Conservation (phyloP, 768 basidiomycete species). For the Baorangia bicolor region DNA sequence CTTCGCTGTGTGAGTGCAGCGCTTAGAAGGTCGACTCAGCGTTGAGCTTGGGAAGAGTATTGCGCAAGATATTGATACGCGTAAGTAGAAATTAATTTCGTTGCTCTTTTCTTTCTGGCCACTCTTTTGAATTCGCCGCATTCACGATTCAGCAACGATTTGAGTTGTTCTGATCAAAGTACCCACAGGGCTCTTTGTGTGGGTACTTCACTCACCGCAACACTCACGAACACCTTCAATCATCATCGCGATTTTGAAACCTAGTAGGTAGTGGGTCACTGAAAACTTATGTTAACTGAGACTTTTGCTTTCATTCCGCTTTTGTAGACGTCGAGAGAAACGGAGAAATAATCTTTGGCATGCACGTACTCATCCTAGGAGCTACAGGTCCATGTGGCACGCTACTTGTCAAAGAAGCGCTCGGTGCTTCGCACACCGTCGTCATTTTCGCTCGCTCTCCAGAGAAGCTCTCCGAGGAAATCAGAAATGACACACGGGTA, state of each 20-base stretch:
- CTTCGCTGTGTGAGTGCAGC: background rate
- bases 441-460: constrained; percentile 66
- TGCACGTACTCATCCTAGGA: constrained; percentile 67
- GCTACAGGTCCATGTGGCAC: constrained; percentile 64
- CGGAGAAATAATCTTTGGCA: constrained; percentile 10
- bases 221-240: background rate
- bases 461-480: constrained; percentile 55
- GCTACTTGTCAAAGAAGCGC: constrained; percentile 54
- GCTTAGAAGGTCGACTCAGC: background rate
- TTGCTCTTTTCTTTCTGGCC: background rate
- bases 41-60: background rate
- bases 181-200: background rate
- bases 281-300: background rate
- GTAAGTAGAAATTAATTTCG: background rate
- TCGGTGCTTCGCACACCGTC: constrained; percentile 45
- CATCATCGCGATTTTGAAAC: background rate
- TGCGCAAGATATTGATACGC: background rate
- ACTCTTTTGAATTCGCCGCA: background rate
- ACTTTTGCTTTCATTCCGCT: background rate
- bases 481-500: constrained; percentile 44
- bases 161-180: background rate
- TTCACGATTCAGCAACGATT: background rate
- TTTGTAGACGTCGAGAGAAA: constrained; percentile 1
- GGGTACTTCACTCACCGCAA: background rate
- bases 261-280: background rate